These are phyloP conservation scores for Sphagnurus paluster DNA, from an alignment of 1,284 basidiomycete genomes.

Conservation along the genomic window DNA sequence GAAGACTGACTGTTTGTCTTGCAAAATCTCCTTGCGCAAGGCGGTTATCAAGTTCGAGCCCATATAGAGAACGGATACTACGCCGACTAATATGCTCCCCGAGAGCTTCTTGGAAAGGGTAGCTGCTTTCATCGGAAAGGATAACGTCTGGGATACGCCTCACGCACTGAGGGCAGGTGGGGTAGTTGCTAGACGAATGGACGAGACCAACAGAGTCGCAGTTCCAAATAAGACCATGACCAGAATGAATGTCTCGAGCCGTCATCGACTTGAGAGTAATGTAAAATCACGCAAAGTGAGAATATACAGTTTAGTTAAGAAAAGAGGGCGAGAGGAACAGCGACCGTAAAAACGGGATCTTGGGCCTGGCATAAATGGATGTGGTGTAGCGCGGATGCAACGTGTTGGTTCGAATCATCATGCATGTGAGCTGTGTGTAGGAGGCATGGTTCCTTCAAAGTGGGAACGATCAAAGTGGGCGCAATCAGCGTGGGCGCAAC, in stretches of 20 bases:
- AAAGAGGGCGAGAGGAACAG: background rate
- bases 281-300: constrained; percentile 2
- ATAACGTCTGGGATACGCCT: constrained; percentile 38
- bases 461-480: too few species aligned
- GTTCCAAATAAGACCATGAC: constrained; percentile 6
- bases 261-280: background rate
- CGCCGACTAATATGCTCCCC: constrained; percentile 32
- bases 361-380: background rate
- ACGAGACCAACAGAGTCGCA: constrained; percentile 40
- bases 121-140: constrained; percentile 23
- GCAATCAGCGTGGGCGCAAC: too few species aligned
- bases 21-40: constrained; percentile 25
- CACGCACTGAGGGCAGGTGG: constrained; percentile 39
- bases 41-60: constrained; percentile 28
- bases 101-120: constrained; percentile 40
- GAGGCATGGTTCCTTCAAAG: too few species aligned
- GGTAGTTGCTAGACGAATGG: constrained; percentile 40
- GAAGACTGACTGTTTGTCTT: constrained; percentile 19
- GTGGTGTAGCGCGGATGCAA: background rate
- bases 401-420: constrained; percentile 1
- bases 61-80: constrained; percentile 27
- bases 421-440: constrained; percentile 2
- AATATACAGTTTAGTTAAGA: constrained; percentile 6
- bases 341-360: background rate
- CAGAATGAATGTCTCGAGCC: background rate